Conservation (phyloP, 306 rosid species). For the Citrullus amarus region DNA sequence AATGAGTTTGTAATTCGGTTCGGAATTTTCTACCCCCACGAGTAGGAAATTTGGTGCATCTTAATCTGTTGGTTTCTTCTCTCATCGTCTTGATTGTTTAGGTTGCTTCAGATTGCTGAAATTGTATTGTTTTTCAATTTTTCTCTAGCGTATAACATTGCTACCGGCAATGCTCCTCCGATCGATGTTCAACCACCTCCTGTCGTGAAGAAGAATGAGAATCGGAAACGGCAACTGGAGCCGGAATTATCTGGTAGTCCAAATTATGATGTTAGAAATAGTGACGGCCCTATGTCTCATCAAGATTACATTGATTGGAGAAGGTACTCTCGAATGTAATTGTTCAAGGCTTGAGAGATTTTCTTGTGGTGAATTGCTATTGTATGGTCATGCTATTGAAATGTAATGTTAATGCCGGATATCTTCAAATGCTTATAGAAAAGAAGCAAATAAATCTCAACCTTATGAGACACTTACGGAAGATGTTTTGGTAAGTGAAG, state of each 20-base stretch:
- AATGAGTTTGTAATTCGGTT: too few relatives aligned
- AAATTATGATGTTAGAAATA: slow-evolving; percentile 10
- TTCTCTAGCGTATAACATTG: slow-evolving; percentile 58
- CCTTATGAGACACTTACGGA: slow-evolving; percentile 30
- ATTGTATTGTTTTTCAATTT: not conserved
- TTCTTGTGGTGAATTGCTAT: not conserved
- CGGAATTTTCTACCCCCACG: too few relatives aligned
- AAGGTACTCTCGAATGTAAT: slow-evolving; percentile 24
- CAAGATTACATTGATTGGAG: slow-evolving; percentile 51
- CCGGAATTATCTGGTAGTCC: slow-evolving; percentile 11
- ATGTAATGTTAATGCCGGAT: not conserved
- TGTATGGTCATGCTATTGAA: not conserved
- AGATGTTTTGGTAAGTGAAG: slow-evolving; percentile 50
- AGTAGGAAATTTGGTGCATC: not conserved
- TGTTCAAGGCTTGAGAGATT: not conserved
- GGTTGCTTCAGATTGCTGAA: not conserved
- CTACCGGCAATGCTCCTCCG: slow-evolving; percentile 43
- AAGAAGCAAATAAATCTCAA: slow-evolving; percentile 32
- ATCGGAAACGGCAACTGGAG: slow-evolving; percentile 36
- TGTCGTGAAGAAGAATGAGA: not conserved
- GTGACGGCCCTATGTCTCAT: slow-evolving; percentile 56
- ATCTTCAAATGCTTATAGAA: slow-evolving; percentile 22
- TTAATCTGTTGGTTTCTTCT: not conserved
- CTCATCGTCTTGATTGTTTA: not conserved
- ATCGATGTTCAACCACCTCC: slow-evolving; percentile 13